These are phyloP conservation scores for Casuarina glauca DNA, from an alignment of 306 rosid species.

Conservation along the genomic window DNA sequence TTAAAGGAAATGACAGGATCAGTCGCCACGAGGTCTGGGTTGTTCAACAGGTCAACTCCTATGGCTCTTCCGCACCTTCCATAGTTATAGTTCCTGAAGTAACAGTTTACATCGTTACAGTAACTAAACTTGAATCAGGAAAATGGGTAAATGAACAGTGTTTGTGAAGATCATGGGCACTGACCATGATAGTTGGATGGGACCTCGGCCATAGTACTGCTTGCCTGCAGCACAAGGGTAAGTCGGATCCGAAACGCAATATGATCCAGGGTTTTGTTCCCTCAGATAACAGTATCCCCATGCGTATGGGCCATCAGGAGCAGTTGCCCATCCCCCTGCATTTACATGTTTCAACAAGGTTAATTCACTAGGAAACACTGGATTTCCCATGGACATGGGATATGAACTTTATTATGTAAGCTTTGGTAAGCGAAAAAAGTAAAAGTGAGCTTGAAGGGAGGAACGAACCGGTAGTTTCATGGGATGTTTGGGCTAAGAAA, in stretches of 20 bases:
- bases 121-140: too few relatives aligned
- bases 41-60: conserved; percentile 31
- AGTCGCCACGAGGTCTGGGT: conserved; percentile 57
- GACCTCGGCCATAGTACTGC: conserved; percentile 68
- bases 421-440: background rate
- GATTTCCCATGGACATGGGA: background rate
- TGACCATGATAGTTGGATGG: conserved; percentile 64
- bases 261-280: conserved; percentile 31
- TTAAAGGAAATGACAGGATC: conserved; percentile 50
- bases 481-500: conserved; percentile 76
- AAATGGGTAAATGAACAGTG: too few relatives aligned
- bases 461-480: conserved; percentile 54
- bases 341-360: too few relatives aligned
- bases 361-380: too few relatives aligned
- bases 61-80: conserved; percentile 51
- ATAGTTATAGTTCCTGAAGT: conserved; percentile 61
- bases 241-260: conserved; percentile 29
- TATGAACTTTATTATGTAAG: background rate
- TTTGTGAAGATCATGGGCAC: background rate
- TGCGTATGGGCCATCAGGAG: conserved; percentile 64
- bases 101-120: too few relatives aligned
- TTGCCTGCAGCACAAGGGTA: conserved; percentile 55
- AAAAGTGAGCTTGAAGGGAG: too few relatives aligned
- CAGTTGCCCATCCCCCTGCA: conserved; percentile 58
- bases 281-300: conserved; percentile 65